phyloP scores from a whole-genome alignment of 2,329 filamentous ascomycete species.

The Calonectria hawksworthii region DNA sequence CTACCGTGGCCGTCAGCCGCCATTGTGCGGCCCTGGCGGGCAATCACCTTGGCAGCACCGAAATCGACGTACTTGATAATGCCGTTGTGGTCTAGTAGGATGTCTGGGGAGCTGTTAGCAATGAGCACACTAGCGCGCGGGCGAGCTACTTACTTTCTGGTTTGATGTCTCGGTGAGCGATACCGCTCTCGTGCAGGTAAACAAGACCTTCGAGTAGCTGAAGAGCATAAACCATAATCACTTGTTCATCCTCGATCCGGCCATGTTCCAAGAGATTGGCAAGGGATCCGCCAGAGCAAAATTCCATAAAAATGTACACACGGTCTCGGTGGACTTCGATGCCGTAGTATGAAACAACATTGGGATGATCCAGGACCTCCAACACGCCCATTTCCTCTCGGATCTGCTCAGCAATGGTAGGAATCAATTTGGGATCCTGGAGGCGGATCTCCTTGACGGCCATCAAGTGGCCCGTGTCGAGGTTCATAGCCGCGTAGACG shows the following conservation, averaged over 20 bases:
- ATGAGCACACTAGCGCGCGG: not conserved
- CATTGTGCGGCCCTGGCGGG: constrained; percentile 90
- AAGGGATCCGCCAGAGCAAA: constrained; percentile 94
- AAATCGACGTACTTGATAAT: constrained; percentile 99
- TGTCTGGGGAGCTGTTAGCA: constrained; percentile 69
- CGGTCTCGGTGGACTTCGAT: constrained; percentile 99
- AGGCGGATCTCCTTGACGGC: constrained; percentile 98
- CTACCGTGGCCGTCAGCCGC: constrained; percentile 71
- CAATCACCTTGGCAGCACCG: constrained; percentile 96
- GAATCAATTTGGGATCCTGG: constrained; percentile 96
- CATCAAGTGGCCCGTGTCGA: constrained; percentile 97
- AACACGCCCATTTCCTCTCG: constrained; percentile 97
- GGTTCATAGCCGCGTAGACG: constrained; percentile 96
- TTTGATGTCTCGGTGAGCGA: constrained; percentile 98
- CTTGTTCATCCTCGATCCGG: constrained; percentile 96
- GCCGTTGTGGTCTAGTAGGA: constrained; percentile 95
- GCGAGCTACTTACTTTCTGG: constrained; percentile 82
- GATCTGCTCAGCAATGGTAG: constrained; percentile 93
- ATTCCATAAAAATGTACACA: constrained; percentile 99
- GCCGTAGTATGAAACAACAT: constrained; percentile 97
- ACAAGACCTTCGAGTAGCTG: constrained; percentile 94
- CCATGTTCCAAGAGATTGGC: constrained; percentile 93
- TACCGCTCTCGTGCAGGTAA: constrained; percentile 91
- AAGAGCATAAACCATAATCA: constrained; percentile 95
- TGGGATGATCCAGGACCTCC: constrained; percentile 95